Conservation (phyloP, 2,329 filamentous ascomycete species). For the Fusarium protoensiforme region DNA sequence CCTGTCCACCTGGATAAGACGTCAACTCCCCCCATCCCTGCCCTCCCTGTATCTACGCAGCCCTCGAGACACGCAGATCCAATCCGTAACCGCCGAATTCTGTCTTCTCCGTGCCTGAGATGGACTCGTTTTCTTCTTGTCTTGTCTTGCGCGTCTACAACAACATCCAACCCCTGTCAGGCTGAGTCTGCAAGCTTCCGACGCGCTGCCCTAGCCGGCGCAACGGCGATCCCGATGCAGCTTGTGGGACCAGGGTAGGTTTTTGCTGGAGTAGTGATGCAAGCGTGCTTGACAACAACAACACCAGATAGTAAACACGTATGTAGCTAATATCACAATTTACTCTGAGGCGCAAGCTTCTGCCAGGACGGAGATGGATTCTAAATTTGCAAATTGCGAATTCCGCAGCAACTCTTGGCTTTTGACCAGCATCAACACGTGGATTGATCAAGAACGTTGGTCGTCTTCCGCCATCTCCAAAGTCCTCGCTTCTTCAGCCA, state of each 20-base stretch:
- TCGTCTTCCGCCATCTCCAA: slow-evolving; percentile 20
- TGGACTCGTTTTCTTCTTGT: neutral
- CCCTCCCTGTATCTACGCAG: neutral
- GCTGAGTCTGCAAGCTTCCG: slow-evolving; percentile 28
- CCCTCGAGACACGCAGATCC: slow-evolving; percentile 7
- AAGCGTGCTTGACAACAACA: slow-evolving; percentile 1
- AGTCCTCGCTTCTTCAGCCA: slow-evolving; percentile 30
- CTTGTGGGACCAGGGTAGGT: slow-evolving; percentile 7
- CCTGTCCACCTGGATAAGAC: neutral
- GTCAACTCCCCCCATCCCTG: slow-evolving; percentile 20
- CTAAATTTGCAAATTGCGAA: neutral
- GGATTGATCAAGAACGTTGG: neutral
- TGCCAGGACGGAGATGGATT: neutral
- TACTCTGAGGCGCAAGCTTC: neutral
- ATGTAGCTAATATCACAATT: neutral
- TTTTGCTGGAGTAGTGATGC: neutral
- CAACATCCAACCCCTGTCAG: slow-evolving; percentile 33
- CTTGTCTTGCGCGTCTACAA: neutral
- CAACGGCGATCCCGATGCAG: slow-evolving; percentile 42
- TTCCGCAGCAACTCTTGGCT: neutral
- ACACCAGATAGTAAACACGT: neutral
- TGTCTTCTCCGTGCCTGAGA: neutral
- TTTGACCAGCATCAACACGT: neutral
- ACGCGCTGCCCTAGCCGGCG: slow-evolving; percentile 27
- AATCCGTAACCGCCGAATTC: slow-evolving; percentile 11